Evolutionary conservation across 177 flowering plant species (phyloP).

Genomic region (Vitis hybrid): DNA sequence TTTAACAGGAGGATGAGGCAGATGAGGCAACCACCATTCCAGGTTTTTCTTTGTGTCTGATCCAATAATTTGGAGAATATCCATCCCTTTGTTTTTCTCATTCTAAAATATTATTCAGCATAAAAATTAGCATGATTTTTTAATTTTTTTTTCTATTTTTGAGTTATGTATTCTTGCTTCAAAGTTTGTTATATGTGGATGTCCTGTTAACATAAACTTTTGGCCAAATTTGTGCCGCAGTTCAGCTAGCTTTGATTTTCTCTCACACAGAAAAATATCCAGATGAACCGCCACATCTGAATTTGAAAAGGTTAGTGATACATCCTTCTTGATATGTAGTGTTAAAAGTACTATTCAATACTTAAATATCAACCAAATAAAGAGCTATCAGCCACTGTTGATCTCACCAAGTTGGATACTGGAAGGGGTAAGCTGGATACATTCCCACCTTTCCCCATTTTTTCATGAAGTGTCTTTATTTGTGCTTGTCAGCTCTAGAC

Average conservation of each 20-base stretch:
- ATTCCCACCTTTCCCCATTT: too few relatives aligned
- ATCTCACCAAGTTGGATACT: too few relatives aligned
- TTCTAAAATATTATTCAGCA: not conserved
- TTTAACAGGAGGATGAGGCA: conserved; percentile 71
- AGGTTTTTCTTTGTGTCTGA: conserved; percentile 41
- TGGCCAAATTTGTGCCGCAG: conserved; percentile 47
- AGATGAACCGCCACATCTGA: conserved; percentile 87
- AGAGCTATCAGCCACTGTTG: too few relatives aligned
- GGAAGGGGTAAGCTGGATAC: too few relatives aligned
- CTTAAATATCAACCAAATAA: too few relatives aligned
- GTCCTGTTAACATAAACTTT: conserved; percentile 2
- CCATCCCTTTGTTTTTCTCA: not conserved
- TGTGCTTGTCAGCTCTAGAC: too few relatives aligned
- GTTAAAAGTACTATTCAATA: too few relatives aligned
- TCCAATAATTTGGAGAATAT: not conserved
- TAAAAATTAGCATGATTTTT: not conserved
- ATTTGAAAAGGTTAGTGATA: conserved; percentile 59
- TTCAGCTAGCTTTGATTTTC: conserved; percentile 77
- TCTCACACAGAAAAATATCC: conserved; percentile 96
- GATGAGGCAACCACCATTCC: conserved; percentile 44
- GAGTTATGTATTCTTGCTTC: not conserved
- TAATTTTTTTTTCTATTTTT: not conserved
- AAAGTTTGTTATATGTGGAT: conserved; percentile 2
- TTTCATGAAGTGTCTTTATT: too few relatives aligned
- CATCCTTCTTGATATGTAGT: not conserved